Base-by-base conservation (phyloP, 352 stramenopile genomes). In the Pythium monospermum region DNA sequence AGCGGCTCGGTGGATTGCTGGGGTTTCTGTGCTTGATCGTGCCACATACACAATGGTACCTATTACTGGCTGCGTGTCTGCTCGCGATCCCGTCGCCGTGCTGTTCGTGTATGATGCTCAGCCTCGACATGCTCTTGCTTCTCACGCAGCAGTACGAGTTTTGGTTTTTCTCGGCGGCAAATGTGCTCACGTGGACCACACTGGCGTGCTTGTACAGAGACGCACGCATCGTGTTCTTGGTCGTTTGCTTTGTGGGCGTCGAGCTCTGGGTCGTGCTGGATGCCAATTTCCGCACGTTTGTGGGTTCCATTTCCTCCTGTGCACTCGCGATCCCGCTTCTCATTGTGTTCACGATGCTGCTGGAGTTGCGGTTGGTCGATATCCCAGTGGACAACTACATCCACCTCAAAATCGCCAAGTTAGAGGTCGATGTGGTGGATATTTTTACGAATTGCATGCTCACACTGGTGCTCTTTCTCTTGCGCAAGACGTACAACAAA, bases 401-500 rank as follows among this genome's bases (percentile, higher is more conserved):
- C 37, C 28, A 32, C 3, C 59, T 71, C 12, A 41, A 39, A 5
- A 50, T 67, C 25, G 44, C 41, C 8, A 49, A 68, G 23, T 55
- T 71, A 36, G 54, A 52, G 3, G 36, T 76, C 3, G 36, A 50
- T 13, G 38, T 76, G 38, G 21, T 73, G 7, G 69, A 71, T 25
- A 42, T 79, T n/a, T 79, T 72, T n/a, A 44, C 54, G 28, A 79
- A 76, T 43, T 65, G 66, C 6, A 49, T 63, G 11, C 28, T 68
- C 30, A 79, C 66, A 23, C 65, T 79, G 6, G 51, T 63, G 10
- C 37, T 69, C 21, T 76, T 76, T 26, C 53, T 76, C 7, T 53
- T 56, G 28, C 66, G 59, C 13, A 62, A 64, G 21, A 41, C 59
- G 3, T 75, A 69, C 54, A 61, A 48, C 22, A 68, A 69, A 18